Base-by-base conservation (phyloP, 2,329 filamentous ascomycete species). In the Fusarium musae region DNA sequence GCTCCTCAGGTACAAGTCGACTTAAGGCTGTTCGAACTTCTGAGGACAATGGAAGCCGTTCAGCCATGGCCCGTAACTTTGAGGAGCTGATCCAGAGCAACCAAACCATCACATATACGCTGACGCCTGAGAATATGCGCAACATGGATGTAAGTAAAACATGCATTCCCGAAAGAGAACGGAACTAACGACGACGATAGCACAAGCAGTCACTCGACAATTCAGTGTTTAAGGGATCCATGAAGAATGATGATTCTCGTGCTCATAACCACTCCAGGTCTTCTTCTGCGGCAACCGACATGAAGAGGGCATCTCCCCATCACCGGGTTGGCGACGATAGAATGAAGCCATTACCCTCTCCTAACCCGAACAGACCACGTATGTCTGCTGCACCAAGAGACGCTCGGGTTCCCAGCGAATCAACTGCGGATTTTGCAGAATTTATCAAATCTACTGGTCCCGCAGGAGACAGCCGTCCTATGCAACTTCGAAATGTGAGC, bases 381-480 rank as follows among this genome's bases (percentile, higher is more conserved):
- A 76, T 69, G 54, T 75, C 76, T 39, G 77, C 75, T 30, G 67
- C 80, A 15, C 90, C 94, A 30, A 89, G 95, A 71, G 95, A 97
- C 74, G 91, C 94, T 4, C 89, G 92, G 69, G 85, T 93, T 13
- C 87, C 90, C 15, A 86, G 87, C 9, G 93, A 95, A 70, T 94
- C 94, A 0, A 89, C 92, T 13, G 87, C 91, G 50, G 95, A 97
- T 77, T 94, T 98, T 83, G 93, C 94, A 28, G 93, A 97, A 66
- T 98, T 97, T 80, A 94, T 97, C 77, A 92, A 94, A 67, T 93
- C 93, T 2, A 97, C 94, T 36, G 94, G 94, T 4, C 93, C 96
- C 21, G 79, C 86, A n/a, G 84, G 83, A 42, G 85, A 85, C 47
- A 83, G 80, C 54, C 78, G 79, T 19, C 77, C 80, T 26, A 67